Evolutionary conservation across 2,329 filamentous ascomycete genomes (phyloP).

Genomic region (Talaromyces marneffei): DNA sequence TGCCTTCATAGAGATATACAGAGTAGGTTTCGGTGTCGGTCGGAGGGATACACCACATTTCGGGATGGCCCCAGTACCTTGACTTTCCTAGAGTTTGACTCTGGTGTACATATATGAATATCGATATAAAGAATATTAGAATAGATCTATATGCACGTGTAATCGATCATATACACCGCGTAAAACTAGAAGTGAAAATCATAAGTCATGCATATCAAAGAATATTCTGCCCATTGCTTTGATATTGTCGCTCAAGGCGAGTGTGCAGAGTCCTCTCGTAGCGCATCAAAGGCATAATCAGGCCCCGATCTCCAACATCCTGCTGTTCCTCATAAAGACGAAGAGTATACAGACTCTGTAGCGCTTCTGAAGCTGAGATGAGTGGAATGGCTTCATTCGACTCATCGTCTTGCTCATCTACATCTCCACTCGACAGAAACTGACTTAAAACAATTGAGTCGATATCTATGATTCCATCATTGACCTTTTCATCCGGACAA

Average conservation of each 20-base stretch:
- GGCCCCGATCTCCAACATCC: background rate
- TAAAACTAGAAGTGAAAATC: background rate
- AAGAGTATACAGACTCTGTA: constrained; percentile 5
- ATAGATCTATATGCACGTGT: no score
- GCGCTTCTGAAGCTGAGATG: background rate
- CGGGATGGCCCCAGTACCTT: background rate
- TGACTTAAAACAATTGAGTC: constrained; percentile 8
- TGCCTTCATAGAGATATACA: constrained; percentile 7
- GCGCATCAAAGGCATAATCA: background rate
- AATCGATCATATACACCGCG: background rate
- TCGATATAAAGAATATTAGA: background rate
- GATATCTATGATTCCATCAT: constrained; percentile 7
- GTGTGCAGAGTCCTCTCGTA: background rate
- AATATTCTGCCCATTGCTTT: background rate
- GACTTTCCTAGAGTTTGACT: background rate
- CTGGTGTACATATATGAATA: background rate
- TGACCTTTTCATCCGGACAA: constrained; percentile 10
- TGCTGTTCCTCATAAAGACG: constrained; percentile 13
- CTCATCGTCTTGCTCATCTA: constrained; percentile 1
- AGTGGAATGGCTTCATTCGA: background rate
- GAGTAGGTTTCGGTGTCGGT: background rate
- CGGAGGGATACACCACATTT: background rate
- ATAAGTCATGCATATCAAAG: background rate
- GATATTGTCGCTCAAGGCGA: background rate
- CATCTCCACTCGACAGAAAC: background rate